phyloP scores from a whole-genome alignment of 78 protist genomes.

The Guillardia theta region DNA sequence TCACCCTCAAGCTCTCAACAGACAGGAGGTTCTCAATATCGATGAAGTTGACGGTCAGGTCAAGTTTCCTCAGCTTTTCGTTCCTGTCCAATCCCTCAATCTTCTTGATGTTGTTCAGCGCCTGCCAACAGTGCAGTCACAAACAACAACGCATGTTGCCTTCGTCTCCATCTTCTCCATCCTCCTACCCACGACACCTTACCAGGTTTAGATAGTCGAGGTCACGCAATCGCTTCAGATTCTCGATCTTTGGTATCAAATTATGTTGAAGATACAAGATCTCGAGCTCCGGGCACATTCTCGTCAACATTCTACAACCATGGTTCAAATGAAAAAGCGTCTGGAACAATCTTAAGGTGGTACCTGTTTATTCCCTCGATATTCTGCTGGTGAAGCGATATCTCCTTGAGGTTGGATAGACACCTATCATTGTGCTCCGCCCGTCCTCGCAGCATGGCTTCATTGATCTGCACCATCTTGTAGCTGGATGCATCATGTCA shows the following conservation, averaged over 20 bases:
- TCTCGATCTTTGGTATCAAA: slow-evolving; percentile 60
- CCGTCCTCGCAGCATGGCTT: slow-evolving; percentile 65
- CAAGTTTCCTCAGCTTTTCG: slow-evolving; percentile 74
- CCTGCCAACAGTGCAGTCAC: too few species aligned
- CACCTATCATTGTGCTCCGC: slow-evolving; percentile 82
- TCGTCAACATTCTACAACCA: background rate
- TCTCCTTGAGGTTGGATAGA: slow-evolving; percentile 72
- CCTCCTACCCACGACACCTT: too few species aligned
- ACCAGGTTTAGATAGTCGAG: slow-evolving; percentile 76
- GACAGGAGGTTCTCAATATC: slow-evolving; percentile 59
- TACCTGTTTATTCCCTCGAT: slow-evolving; percentile 67
- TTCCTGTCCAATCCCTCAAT: slow-evolving; percentile 64
- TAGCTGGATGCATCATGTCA: too few species aligned
- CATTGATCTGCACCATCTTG: slow-evolving; percentile 54
- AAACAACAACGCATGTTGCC: too few species aligned
- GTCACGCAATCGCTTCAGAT: slow-evolving; percentile 53
- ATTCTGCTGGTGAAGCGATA: slow-evolving; percentile 83
- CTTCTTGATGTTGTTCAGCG: slow-evolving; percentile 68
- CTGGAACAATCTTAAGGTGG: background rate
- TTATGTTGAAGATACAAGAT: slow-evolving; percentile 75
- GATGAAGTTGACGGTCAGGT: slow-evolving; percentile 80
- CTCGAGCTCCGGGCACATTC: slow-evolving; percentile 66
- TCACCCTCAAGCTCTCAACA: slow-evolving; percentile 40
- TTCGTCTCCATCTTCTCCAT: too few species aligned
- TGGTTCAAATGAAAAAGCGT: background rate